These are phyloP conservation scores for Colletotrichum sp. DNA, from an alignment of 2,329 filamentous ascomycete genomes.

Conservation along the genomic window DNA sequence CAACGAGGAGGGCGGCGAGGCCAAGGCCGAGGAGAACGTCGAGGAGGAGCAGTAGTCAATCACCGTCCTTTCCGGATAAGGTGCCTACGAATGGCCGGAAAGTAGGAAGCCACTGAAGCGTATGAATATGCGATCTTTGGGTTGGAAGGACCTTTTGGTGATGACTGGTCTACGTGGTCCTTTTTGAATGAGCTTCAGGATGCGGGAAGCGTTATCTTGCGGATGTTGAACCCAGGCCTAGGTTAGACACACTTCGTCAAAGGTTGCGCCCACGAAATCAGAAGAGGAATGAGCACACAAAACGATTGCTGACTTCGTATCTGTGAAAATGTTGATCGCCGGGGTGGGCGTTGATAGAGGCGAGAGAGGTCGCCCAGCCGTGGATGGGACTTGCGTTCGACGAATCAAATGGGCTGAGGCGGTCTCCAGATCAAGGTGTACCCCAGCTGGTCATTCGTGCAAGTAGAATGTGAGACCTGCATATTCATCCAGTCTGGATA, in stretches of 20 bases:
- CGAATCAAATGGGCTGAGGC: background rate
- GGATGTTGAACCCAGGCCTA: background rate
- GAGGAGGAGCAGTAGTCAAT: constrained; percentile 39
- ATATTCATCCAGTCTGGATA: background rate
- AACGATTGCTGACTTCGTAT: background rate
- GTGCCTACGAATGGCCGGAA: background rate
- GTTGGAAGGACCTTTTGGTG: background rate
- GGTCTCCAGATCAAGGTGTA: background rate
- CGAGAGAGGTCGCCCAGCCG: background rate
- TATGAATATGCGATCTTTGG: background rate
- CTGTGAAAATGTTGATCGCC: background rate
- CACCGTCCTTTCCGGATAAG: background rate
- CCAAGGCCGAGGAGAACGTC: constrained; percentile 35
- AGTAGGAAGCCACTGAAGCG: background rate
- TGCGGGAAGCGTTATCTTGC: background rate
- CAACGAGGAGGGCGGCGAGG: background rate
- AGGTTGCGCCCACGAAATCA: background rate
- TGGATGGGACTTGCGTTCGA: background rate
- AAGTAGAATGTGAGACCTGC: constrained; percentile 16
- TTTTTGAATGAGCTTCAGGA: background rate
- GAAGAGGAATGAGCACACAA: constrained; percentile 34
- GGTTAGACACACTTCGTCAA: background rate
- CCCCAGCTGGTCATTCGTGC: constrained; percentile 1
- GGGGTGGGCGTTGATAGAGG: background rate
- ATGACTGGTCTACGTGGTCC: background rate